Evolutionary conservation across 805 yeast genomes (phyloP).

Genomic region (Cyberlindnera veronae): DNA sequence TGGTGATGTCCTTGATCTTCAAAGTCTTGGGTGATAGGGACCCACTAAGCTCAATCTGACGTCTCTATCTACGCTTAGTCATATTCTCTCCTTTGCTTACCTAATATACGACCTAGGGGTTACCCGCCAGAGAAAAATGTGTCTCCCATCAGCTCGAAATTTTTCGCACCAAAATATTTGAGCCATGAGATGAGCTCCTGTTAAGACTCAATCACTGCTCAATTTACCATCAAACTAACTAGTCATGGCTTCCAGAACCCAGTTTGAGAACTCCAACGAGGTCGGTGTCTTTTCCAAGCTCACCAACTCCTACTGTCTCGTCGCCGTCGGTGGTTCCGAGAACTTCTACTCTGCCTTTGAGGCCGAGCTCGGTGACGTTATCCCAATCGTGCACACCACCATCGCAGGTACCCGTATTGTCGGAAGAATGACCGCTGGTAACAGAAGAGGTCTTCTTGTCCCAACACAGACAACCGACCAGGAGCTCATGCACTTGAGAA

Average conservation of each 20-base stretch:
- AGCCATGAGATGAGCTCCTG: neutral
- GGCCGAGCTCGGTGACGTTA: constrained; percentile 93
- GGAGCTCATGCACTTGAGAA: constrained; percentile 95
- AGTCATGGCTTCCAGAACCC: constrained; percentile 66
- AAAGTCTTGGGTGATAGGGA: neutral
- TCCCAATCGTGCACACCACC: constrained; percentile 95
- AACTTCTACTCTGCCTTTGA: constrained; percentile 91
- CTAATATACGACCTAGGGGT: neutral
- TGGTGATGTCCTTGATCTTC: too few relatives aligned
- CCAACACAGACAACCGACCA: constrained; percentile 98
- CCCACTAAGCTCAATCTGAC: too few relatives aligned
- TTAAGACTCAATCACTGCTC: neutral
- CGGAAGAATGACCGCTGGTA: constrained; percentile 98
- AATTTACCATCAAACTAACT: neutral
- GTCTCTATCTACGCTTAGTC: too few relatives aligned
- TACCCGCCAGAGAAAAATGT: constrained; percentile 3
- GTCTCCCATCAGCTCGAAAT: neutral
- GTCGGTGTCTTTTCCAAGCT: constrained; percentile 93
- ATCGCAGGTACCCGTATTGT: constrained; percentile 97
- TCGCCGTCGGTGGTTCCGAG: constrained; percentile 94
- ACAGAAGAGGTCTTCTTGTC: constrained; percentile 93
- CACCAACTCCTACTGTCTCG: constrained; percentile 94
- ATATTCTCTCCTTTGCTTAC: neutral
- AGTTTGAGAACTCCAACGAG: constrained; percentile 82
- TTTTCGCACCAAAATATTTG: neutral